Percentiles rank a stretch among this genome's conserved stretches.
These are phyloP conservation scores for Pedinophyceae sp. DNA, from an alignment of 139 green algal genomes.

Conservation along the genomic window DNA sequence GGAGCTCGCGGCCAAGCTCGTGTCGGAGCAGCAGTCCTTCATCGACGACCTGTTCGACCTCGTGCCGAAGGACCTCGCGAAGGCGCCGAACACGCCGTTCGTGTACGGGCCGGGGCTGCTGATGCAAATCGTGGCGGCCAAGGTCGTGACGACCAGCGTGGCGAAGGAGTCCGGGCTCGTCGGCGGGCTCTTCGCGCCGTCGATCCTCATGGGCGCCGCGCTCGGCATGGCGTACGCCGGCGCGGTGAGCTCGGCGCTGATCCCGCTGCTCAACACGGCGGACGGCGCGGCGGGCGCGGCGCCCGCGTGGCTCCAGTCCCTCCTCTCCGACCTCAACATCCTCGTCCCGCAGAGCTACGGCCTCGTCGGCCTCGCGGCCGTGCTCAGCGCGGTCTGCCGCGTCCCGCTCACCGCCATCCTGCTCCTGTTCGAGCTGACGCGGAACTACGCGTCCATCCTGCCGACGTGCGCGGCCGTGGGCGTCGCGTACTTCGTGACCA, in stretches of 20 bases:
- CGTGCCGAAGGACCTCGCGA: no score
- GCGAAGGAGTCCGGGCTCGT: constrained; percentile 62
- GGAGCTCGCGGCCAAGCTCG: no score
- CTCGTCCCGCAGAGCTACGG: constrained; percentile 32
- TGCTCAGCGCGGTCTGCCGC: constrained; percentile 37
- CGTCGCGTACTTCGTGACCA: constrained; percentile 21
- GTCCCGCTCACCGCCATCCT: constrained; percentile 34
- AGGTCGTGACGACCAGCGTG: constrained; percentile 73
- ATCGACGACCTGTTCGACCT: constrained; percentile 15
- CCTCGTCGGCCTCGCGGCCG: constrained; percentile 55
- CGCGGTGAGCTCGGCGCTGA: no score
- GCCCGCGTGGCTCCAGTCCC: no score
- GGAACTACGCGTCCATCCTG: constrained; percentile 59
- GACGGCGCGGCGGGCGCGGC: no score
- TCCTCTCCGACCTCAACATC: background rate
- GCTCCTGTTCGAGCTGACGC: constrained; percentile 60
- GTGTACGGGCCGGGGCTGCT: constrained; percentile 29
- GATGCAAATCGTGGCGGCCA: constrained; percentile 50
- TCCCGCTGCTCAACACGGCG: no score
- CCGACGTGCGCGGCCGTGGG: constrained; percentile 55
- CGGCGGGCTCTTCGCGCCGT: constrained; percentile 85
- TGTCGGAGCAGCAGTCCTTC: no score
- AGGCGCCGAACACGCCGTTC: no score
- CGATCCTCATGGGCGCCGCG: constrained; percentile 73
- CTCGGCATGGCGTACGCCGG: constrained; percentile 3